Conservation (phyloP, 2,329 filamentous ascomycete species). For the Coniochaeta sp. region DNA sequence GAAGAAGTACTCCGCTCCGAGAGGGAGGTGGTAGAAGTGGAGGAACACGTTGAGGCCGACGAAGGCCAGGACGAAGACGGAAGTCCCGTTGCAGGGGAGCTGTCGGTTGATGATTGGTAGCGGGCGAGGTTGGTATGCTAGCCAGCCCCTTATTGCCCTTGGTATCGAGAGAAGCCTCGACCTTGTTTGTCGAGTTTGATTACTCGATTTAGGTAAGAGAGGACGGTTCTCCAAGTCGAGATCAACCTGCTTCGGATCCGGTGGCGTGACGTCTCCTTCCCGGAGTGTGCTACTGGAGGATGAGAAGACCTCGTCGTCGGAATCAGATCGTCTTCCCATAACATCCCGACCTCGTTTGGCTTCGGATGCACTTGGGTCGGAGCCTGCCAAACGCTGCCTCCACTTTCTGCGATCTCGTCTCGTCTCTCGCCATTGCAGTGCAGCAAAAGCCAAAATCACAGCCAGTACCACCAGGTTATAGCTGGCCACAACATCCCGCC, state of each 20-base stretch:
- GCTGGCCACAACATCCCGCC: conserved; percentile 22
- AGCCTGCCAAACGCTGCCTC: conserved; percentile 13
- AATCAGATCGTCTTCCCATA: conserved; percentile 6
- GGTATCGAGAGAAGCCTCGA: not conserved
- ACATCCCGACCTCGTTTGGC: not conserved
- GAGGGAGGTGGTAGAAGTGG: conserved; percentile 43
- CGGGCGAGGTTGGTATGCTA: conserved; percentile 51
- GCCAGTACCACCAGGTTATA: conserved; percentile 27
- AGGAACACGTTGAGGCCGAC: conserved; percentile 51
- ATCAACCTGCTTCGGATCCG: conserved; percentile 18
- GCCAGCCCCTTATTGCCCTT: conserved; percentile 13
- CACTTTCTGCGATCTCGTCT: conserved; percentile 16
- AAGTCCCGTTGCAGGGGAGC: conserved; percentile 50
- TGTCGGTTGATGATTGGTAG: conserved; percentile 50
- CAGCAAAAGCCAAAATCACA: conserved; percentile 20
- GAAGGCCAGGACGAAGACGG: conserved; percentile 43
- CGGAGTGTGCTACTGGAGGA: conserved; percentile 27
- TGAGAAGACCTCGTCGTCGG: conserved; percentile 15
- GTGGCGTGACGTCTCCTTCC: conserved; percentile 18
- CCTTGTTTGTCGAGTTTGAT: not conserved
- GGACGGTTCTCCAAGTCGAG: conserved; percentile 27
- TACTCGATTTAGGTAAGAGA: conserved; percentile 7
- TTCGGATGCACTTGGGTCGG: not conserved
- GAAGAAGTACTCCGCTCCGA: conserved; percentile 43
- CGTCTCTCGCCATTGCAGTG: conserved; percentile 18